Evolutionary conservation across 129 eudicot genomes (phyloP), one percentile per base, ranked within the genome.

Genomic region (Deinandra increscens): DNA sequence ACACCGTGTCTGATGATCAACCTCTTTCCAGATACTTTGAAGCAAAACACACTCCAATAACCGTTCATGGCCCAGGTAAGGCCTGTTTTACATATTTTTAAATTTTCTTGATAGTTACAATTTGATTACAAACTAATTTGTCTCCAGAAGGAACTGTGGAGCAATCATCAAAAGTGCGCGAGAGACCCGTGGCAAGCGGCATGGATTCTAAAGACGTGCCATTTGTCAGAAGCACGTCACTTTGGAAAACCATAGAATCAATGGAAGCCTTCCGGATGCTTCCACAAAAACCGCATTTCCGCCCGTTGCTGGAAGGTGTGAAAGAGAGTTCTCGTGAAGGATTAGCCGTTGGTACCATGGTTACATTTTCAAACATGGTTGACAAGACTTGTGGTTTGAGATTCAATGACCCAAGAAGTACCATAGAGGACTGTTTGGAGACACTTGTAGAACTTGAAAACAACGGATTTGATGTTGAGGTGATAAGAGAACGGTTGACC

Each of bases 251-350:
- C 36, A 51, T 93, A 22, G 92, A 81, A 61, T 79, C 90, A 18
- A 84, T 93, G 92, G 88, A 87, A 56, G 79, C 85, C 0, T 85
- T 83, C 71, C 68, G 42, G 38, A 82, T 37, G 75, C 60, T 87
- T 60, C 99, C 99, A 4, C 97, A 89, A 60, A 85, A 68, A 19
- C 98, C 98, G 7, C 98, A 93, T 77, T 93, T 93, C 64, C 76
- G 69, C 7, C 85, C 95, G 7, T 69, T 91, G 58, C 60, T 93
- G 66, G 74, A 68, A 48, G 53, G 69, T 0, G 74, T 59, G 72
- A 84, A 72, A 66, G 88, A 80, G 54, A 76, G 81, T 45, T 45
- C 70, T 31, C 95, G 98, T 6, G 97, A 93, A 77, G 98, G 98
- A 17, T 38, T 84, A 69, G 97, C 98, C 62, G 81, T 87, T 31